phyloP scores from a whole-genome alignment of 345 rosid genomes.

The Psidium guajava region DNA sequence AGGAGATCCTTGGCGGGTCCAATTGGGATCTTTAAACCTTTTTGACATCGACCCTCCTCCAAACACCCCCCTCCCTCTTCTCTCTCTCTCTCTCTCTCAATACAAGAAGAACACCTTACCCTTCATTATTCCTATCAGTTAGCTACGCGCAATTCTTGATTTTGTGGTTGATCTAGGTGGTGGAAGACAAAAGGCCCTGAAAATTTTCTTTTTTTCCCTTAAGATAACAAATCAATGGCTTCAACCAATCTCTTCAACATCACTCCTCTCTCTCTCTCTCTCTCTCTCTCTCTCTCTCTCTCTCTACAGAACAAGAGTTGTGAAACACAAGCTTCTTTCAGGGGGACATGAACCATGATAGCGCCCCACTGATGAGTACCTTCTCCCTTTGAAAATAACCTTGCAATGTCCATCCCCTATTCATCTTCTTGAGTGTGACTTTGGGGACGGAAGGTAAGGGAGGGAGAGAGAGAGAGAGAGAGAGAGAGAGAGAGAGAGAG shows the following conservation, averaged over 20 bases:
- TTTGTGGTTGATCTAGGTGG: slow-evolving; percentile 6
- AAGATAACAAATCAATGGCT: background rate
- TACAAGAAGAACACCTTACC: slow-evolving; percentile 3
- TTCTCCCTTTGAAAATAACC: background rate
- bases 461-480: background rate
- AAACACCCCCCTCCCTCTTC: background rate
- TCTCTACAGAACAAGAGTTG: slow-evolving; percentile 8
- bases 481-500: background rate
- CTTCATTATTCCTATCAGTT: background rate
- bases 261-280: slow-evolving; percentile 21
- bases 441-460: background rate
- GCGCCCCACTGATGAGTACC: slow-evolving; percentile 5
- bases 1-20: slow-evolving; percentile 43
- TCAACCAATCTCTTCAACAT: slow-evolving; percentile 18
- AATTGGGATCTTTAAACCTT: slow-evolving; percentile 18
- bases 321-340: slow-evolving; percentile 37
- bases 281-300: background rate
- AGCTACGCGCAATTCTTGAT: background rate
- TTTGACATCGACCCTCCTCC: slow-evolving; percentile 38
- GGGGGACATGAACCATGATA: slow-evolving; percentile 33
- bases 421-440: slow-evolving; percentile 4
- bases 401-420: background rate
- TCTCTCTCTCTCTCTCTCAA: background rate
- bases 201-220: background rate
- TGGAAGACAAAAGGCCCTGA: background rate